phyloP scores from a whole-genome alignment of 2,329 filamentous ascomycete species.

The Aspergillus quadrilineatus region DNA sequence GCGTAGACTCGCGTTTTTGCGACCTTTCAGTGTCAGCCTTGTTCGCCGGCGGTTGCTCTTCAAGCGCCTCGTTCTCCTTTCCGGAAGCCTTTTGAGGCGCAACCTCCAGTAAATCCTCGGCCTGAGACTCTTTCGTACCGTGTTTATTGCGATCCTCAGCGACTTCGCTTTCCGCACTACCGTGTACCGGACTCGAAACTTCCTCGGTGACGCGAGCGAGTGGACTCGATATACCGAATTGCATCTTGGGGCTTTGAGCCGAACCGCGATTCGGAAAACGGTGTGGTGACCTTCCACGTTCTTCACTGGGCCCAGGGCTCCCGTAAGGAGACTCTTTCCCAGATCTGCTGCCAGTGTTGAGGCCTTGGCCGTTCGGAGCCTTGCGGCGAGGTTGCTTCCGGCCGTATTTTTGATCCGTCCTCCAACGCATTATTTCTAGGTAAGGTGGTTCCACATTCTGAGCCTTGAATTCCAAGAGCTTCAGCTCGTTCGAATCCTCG shows the following conservation, averaged over 20 bases:
- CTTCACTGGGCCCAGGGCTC: constrained; percentile 47
- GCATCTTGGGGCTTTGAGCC: constrained; percentile 46
- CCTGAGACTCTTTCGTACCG: constrained; percentile 29
- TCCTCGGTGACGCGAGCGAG: constrained; percentile 50
- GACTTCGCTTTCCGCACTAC: constrained; percentile 34
- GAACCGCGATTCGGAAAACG: constrained; percentile 46
- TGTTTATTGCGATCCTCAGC: constrained; percentile 33
- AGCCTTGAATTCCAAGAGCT: constrained; percentile 86
- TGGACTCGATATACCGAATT: constrained; percentile 45
- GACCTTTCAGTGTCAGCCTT: constrained; percentile 32
- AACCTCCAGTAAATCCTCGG: constrained; percentile 43
- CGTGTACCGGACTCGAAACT: constrained; percentile 36
- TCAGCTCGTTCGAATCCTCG: constrained; percentile 87
- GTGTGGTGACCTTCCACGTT: constrained; percentile 50
- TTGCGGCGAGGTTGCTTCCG: constrained; percentile 54
- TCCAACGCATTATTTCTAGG: constrained; percentile 92
- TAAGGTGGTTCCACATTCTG: constrained; percentile 88
- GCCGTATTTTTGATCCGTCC: constrained; percentile 92
- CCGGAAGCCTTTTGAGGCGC: constrained; percentile 37
- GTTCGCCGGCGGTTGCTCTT: constrained; percentile 21
- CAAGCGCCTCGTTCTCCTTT: constrained; percentile 34
- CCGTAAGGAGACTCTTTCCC: constrained; percentile 56
- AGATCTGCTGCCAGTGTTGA: constrained; percentile 51
- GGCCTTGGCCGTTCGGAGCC: constrained; percentile 49
- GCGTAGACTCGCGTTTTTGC: constrained; percentile 30